Conservation (phyloP, 345 rosid genomes). For the Trapa incisa region DNA sequence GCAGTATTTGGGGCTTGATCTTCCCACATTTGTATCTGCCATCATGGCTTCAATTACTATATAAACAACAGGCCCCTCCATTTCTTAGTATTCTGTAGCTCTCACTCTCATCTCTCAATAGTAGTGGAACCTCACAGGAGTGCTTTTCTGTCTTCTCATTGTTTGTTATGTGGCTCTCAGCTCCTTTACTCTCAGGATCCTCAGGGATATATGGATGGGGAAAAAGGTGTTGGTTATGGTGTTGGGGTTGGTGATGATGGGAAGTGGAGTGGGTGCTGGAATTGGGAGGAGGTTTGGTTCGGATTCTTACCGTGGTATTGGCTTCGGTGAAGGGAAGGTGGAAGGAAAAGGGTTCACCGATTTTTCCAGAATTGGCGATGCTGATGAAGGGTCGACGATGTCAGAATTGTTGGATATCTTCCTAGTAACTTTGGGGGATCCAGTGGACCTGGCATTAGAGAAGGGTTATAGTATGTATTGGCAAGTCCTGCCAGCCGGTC, state of each 20-base stretch:
- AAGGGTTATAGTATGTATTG: neutral
- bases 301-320: slow-evolving; percentile 10
- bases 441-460: too few relatives aligned
- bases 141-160: slow-evolving; percentile 21
- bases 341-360: neutral
- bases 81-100: neutral
- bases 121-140: slow-evolving; percentile 25
- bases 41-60: neutral
- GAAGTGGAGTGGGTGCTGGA: neutral
- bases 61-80: neutral
- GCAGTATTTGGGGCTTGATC: neutral
- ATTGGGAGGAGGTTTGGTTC: neutral
- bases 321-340: slow-evolving; percentile 15
- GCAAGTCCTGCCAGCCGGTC: neutral
- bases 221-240: neutral
- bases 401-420: too few relatives aligned
- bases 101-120: neutral
- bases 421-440: too few relatives aligned
- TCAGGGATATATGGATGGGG: slow-evolving; percentile 14
- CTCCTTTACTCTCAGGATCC: slow-evolving; percentile 28
- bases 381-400: too few relatives aligned
- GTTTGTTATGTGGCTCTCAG: slow-evolving; percentile 26
- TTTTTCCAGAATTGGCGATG: slow-evolving; percentile 3
- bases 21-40: slow-evolving; percentile 1
- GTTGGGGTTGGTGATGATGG: neutral